Conservation (phyloP, 257 asterid species). For the Phtheirospermum japonicum region DNA sequence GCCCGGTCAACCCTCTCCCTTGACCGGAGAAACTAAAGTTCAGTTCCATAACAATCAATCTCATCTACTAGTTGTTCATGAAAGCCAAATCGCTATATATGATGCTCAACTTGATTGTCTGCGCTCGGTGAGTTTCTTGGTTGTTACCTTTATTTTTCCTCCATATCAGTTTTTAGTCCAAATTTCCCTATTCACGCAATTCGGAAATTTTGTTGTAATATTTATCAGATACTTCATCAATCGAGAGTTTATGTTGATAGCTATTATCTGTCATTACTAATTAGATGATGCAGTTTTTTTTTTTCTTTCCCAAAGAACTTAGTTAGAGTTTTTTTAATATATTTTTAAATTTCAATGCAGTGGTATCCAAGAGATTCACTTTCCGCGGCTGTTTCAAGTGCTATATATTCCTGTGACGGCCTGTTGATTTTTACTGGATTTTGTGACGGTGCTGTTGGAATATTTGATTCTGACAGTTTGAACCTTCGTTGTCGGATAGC, state of each 20-base stretch:
- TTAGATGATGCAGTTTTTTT: not conserved
- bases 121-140: conserved; percentile 64
- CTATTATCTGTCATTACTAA: not conserved
- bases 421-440: conserved; percentile 70
- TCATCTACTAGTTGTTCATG: conserved; percentile 84
- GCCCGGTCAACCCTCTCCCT: conserved; percentile 60
- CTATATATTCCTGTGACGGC: conserved; percentile 91
- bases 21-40: conserved; percentile 86
- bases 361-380: conserved; percentile 96
- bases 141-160: not conserved
- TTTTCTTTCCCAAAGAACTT: not conserved
- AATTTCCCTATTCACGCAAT: conserved; percentile 9
- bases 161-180: not conserved
- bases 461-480: conserved; percentile 73
- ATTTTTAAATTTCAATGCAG: conserved; percentile 55
- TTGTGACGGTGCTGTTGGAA: conserved; percentile 87
- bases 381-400: conserved; percentile 72
- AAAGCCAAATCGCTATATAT: conserved; percentile 81
- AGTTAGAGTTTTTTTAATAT: conserved; percentile 12
- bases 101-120: conserved; percentile 89
- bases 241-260: not conserved
- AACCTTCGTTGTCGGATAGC: conserved; percentile 83
- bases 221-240: not conserved
- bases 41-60: conserved; percentile 94
- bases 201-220: not conserved